phyloP scores from a whole-genome alignment of 116 monocot species.

The Phalaenopsis hybrid region DNA sequence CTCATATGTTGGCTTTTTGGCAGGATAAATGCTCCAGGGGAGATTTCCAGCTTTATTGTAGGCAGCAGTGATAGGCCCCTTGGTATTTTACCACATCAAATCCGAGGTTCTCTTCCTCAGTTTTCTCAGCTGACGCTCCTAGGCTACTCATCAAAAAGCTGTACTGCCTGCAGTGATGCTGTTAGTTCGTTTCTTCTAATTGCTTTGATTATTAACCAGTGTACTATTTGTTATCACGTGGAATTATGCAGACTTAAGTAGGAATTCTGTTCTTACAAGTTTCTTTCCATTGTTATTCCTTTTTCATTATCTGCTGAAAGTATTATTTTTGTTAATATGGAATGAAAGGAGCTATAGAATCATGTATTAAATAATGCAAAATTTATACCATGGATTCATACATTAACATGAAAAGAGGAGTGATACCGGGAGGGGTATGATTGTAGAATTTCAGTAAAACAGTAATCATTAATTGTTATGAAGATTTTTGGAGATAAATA shows the following conservation, averaged over 20 bases:
- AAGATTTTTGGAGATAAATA: too few species aligned
- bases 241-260: background rate
- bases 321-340: too few species aligned
- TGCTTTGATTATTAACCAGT: background rate
- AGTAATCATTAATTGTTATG: too few species aligned
- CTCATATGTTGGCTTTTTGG: constrained; percentile 4
- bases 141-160: constrained; percentile 72
- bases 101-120: constrained; percentile 69
- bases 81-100: constrained; percentile 93
- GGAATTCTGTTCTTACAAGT: background rate
- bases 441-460: too few species aligned
- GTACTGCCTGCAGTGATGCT: constrained; percentile 70
- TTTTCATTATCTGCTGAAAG: too few species aligned
- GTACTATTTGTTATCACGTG: background rate
- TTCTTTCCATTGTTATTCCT: too few species aligned
- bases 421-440: too few species aligned
- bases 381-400: too few species aligned
- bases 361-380: too few species aligned
- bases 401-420: too few species aligned
- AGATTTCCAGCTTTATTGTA: constrained; percentile 39
- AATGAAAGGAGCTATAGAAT: too few species aligned
- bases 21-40: constrained; percentile 83
- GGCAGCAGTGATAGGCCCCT: constrained; percentile 46
- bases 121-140: constrained; percentile 68
- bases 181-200: constrained; percentile 40